Base-by-base conservation (phyloP, 2,329 filamentous ascomycete species). In the Dothiorella sarmentorum region DNA sequence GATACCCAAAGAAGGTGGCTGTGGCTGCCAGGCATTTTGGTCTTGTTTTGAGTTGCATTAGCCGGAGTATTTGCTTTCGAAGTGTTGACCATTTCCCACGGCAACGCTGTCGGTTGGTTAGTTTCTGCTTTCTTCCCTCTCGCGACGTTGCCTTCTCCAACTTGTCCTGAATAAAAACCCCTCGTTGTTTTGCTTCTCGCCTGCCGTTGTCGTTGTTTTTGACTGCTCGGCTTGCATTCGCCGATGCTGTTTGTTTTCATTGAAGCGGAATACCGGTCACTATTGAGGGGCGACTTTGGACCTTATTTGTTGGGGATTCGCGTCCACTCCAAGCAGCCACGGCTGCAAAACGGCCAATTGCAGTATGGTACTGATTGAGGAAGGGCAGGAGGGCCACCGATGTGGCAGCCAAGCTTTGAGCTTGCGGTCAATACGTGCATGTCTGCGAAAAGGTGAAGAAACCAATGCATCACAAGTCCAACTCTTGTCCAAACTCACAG, bases 41-140 rank as follows among this genome's bases (percentile, higher is more conserved):
- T 47, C 35, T 49, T 47, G 35, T 29, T 38, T 58, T 35, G 55
- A 38, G 31, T 58, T 58, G 55, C 55, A 58, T 58, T 38, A 58
- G 55, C 43, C 43, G 55, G 55, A 58, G 55, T 58, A 58, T 29
- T 27, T 58, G 24, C 22, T 40, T 40, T 38, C 35, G 33, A 35
- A 38, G 42, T 49, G 55, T 58, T 35, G 42, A 22, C 55, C 22
- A 49, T 33, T 49, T 26, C 31, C n/a, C 27, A 17, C 52, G 44
- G 52, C 40, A 35, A 42, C 15, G 52, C 47, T 37, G 47, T 52
- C 38, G 40, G 26, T 44, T 56, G 35, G 38, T 44, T 47, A 27
- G 40, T 57, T 57, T 47, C 29, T 57, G 27, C 31, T 33, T 57
- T 35, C 31, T 45, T 40, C 33, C 29, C 33, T 9, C 51, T 55